Evolutionary conservation across 2,329 filamentous ascomycete species (phyloP), one percentile per base, ranked within the genome.

Genomic region (Sclerotinia glacialis): DNA sequence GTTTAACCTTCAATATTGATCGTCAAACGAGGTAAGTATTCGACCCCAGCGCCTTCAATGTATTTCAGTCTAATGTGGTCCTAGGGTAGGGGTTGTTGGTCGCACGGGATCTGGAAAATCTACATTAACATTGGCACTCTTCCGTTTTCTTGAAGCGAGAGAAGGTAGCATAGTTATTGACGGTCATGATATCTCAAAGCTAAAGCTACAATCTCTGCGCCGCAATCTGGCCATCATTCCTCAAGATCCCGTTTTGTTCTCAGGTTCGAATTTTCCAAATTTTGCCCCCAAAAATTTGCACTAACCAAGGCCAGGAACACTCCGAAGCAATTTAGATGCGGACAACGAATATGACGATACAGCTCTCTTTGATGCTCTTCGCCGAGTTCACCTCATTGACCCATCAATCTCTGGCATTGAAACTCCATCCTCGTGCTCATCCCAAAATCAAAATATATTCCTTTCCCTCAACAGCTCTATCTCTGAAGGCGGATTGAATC

Each of bases 171-270:
- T 77, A 40, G 44, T 66, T 7, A 74, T 76, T 59, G 74, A 75
- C 65, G 74, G 72, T 5, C 54, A 74, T 7, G 72, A 77, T 62
- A 75, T 77, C 61, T 72, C 76, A 5, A 72, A 71, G 1, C 68
- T 76, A 59, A 73, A 73, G 16, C 68, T 77, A 16, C 70, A 73
- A n/a, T 69, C 70, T 31, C 69, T 77, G 18, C 71, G 75, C 3
- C 69, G 69, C 8, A 69, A 73, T 14, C 61, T 77, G 7, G 71
- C 74, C 4, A 73, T 77, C 54, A 76, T 77, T 46, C 75, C 75
- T 1, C 76, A 77, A 68, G 76, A 98, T 75, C 94, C 91, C 63
- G 97, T 93, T 0, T 82, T 97, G 0, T 97, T 97, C 79, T 92
- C 88, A 26, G 93, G 70, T 65, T 37, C 31, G 37, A 46, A 6